Base-by-base conservation (phyloP, 1,139 yeast species). In the Taphrina populina region DNA sequence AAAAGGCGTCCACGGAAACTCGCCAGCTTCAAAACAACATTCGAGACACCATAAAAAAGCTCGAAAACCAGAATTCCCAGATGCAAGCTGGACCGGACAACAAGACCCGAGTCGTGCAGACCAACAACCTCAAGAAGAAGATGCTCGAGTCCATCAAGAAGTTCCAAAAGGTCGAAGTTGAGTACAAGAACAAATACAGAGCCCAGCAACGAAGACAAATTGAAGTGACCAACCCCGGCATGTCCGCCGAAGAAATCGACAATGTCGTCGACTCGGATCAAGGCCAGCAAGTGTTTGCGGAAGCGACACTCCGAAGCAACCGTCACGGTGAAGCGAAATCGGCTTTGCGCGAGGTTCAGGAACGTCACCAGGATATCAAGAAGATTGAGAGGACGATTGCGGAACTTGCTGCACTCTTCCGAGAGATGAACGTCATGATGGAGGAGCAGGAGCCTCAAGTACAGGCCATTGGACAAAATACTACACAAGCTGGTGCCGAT, bases 241-340 rank as follows among this genome's bases (percentile, higher is more conserved):
- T 97, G 26, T 79, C 94, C 20, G 87, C 85, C 27, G 87, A 79
- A 47, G 96, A 90, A 71, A 81, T 86, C 58, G 80, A 78, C 64
- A 85, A 82, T 59, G 96, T 95, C 41, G 82, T 87, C 57, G 95
- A 84, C 64, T 92, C 86, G 66, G 82, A 82, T 55, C 85, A 85
- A 64, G 84, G 88, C 56, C 88, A 85, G 68, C 97, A 90, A 72
- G 85, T 88, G 66, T 92, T 92, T 73, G 90, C 94, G 61, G 95
- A 88, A 72, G 96, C 96, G 13, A 77, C 92, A 64, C 76, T 88
- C 77, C 88, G 84, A 73, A 84, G 95, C 58, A 87, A 88, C 71
- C 83, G 96, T 73, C 83, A 95, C 67, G 98, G 98, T 64, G 96
- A 92, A 72, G 97, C 98, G 52, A 81, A 95, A 70, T 82, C 96